Conservation (phyloP, 2,329 filamentous ascomycete genomes). For the Trichoderma sp. region DNA sequence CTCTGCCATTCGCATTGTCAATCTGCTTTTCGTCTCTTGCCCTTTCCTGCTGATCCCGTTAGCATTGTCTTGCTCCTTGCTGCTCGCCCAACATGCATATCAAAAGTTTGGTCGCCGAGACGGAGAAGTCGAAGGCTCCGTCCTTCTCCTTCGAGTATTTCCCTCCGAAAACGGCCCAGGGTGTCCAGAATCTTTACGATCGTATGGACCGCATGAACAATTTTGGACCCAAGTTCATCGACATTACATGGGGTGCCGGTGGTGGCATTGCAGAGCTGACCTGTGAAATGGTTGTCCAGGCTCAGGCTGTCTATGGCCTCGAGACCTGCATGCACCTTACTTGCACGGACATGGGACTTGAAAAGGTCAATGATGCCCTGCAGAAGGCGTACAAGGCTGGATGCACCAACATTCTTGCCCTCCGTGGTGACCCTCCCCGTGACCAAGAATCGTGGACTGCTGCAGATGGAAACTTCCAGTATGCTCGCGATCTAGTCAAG, state of each 20-base stretch:
- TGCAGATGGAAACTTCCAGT: slow-evolving; percentile 82
- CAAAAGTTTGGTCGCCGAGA: slow-evolving; percentile 83
- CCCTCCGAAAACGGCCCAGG: slow-evolving; percentile 94
- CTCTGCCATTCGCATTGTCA: background rate
- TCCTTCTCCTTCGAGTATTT: slow-evolving; percentile 99
- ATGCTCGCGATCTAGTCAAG: slow-evolving; percentile 86
- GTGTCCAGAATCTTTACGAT: slow-evolving; percentile 98
- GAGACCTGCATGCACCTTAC: slow-evolving; percentile 99
- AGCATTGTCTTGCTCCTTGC: background rate
- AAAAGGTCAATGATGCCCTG: slow-evolving; percentile 87
- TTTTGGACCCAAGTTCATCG: slow-evolving; percentile 92
- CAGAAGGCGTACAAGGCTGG: slow-evolving; percentile 88
- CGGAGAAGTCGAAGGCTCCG: slow-evolving; percentile 74
- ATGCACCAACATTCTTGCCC: slow-evolving; percentile 94
- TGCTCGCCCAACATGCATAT: slow-evolving; percentile 76
- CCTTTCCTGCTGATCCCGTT: background rate
- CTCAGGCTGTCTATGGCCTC: slow-evolving; percentile 90
- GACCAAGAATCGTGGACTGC: slow-evolving; percentile 94
- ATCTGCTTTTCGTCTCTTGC: background rate
- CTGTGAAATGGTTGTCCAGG: slow-evolving; percentile 95
- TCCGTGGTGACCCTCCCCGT: slow-evolving; percentile 89
- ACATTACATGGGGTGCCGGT: slow-evolving; percentile 97
- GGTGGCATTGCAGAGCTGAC: slow-evolving; percentile 89
- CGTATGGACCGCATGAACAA: slow-evolving; percentile 99
- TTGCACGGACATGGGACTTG: slow-evolving; percentile 95